Evolutionary conservation across 768 basidiomycete genomes (phyloP).

Genomic region (Lactarius akahatsu): DNA sequence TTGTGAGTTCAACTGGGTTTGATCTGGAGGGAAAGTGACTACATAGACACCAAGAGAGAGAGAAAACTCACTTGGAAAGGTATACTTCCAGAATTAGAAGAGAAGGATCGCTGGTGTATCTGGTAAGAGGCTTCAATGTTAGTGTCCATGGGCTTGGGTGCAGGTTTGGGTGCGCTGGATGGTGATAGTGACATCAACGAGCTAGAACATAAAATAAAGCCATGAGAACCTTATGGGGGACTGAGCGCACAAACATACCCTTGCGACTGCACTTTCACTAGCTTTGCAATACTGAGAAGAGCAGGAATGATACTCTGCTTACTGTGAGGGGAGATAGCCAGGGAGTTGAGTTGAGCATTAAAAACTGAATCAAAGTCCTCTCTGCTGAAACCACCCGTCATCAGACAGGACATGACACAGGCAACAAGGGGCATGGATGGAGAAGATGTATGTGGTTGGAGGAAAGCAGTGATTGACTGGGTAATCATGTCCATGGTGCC

Average conservation of each 20-base stretch:
- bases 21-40: too few relatives aligned
- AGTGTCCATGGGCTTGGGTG: too few relatives aligned
- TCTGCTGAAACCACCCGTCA: not conserved
- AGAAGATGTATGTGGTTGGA: constrained; percentile 14
- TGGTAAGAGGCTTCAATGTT: too few relatives aligned
- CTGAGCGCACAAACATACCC: not conserved
- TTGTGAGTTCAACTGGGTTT: too few relatives aligned
- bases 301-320: constrained; percentile 5
- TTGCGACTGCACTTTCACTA: constrained; percentile 3
- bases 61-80: too few relatives aligned
- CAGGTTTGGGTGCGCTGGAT: too few relatives aligned
- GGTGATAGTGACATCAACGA: not conserved
- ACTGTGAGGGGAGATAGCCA: constrained; percentile 9
- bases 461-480: not conserved
- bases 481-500: not conserved
- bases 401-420: not conserved
- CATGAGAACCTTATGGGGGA: too few relatives aligned
- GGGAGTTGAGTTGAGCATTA: constrained; percentile 4
- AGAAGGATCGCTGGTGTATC: not conserved
- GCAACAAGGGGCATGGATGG: not conserved
- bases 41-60: too few relatives aligned
- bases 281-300: not conserved
- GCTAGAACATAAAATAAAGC: not conserved
- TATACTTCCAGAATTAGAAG: constrained; percentile 8
- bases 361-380: not conserved